phyloP scores from a whole-genome alignment of 2,329 filamentous ascomycete genomes.

The Aspergillus fischeri region DNA sequence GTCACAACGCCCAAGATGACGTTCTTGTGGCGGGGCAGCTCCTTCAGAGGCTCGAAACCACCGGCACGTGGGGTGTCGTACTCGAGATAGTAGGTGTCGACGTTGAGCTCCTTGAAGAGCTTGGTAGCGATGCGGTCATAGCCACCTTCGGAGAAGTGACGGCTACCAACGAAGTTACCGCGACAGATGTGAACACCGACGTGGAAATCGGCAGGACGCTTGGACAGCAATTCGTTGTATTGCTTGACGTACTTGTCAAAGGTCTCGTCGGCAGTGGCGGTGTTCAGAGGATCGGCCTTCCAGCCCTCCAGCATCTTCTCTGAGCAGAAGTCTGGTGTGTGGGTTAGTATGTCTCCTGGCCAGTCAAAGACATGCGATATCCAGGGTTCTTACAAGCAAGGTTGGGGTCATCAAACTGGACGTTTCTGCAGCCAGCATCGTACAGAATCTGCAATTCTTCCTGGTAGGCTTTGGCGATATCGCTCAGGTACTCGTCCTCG shows the following conservation, averaged over 20 bases:
- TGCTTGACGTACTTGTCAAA: slow-evolving; percentile 71
- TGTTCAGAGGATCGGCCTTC: slow-evolving; percentile 64
- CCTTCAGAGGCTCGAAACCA: slow-evolving; percentile 62
- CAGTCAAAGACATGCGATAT: slow-evolving; percentile 38
- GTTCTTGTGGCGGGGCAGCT: slow-evolving; percentile 58
- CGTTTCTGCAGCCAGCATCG: slow-evolving; percentile 59
- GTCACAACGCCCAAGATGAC: slow-evolving; percentile 63
- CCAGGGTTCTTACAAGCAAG: slow-evolving; percentile 55
- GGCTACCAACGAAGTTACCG: slow-evolving; percentile 61
- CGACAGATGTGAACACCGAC: slow-evolving; percentile 72
- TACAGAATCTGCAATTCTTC: slow-evolving; percentile 60
- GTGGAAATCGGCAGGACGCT: slow-evolving; percentile 65
- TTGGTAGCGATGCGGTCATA: slow-evolving; percentile 66
- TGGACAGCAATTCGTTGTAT: slow-evolving; percentile 68
- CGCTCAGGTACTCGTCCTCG: slow-evolving; percentile 60
- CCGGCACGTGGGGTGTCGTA: slow-evolving; percentile 64
- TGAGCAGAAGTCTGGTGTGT: slow-evolving; percentile 63
- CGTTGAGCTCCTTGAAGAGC: slow-evolving; percentile 59
- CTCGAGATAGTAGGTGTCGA: slow-evolving; percentile 66
- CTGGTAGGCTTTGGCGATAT: slow-evolving; percentile 63
- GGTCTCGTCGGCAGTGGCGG: slow-evolving; percentile 64
- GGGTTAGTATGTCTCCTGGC: slow-evolving; percentile 3
- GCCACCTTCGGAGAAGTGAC: slow-evolving; percentile 63
- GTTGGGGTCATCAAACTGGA: slow-evolving; percentile 66
- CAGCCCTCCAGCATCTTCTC: slow-evolving; percentile 68